Evolutionary conservation across 306 rosid species (phyloP).

Genomic region (Cajanus cajan): DNA sequence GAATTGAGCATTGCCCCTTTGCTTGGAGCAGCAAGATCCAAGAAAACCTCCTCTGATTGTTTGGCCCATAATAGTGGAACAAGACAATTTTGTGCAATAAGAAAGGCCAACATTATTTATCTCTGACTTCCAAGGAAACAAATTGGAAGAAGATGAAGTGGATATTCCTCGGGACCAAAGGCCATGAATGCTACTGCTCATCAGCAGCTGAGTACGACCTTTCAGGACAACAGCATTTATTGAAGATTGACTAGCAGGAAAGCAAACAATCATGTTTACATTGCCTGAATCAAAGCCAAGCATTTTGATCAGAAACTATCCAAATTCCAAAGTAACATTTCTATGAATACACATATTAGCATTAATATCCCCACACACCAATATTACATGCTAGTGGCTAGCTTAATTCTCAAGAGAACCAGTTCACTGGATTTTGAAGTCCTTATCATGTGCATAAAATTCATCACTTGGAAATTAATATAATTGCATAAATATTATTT

Average conservation of each 20-base stretch:
- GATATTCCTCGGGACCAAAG: constrained; percentile 52
- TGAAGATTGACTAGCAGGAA: constrained; percentile 47
- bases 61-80: constrained; percentile 45
- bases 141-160: constrained; percentile 42
- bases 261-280: constrained; percentile 52
- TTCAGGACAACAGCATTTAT: constrained; percentile 50
- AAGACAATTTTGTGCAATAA: constrained; percentile 40
- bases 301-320: constrained; percentile 27
- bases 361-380: background rate
- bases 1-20: constrained; percentile 30
- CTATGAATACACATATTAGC: background rate
- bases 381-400: background rate
- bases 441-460: constrained; percentile 13
- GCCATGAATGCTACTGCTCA: constrained; percentile 62
- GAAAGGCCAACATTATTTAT: constrained; percentile 44
- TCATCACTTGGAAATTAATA: background rate
- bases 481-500: constrained; percentile 3
- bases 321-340: constrained; percentile 13
- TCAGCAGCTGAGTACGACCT: constrained; percentile 44
- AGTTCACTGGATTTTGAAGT: background rate
- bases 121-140: constrained; percentile 35
- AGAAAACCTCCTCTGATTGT: constrained; percentile 49
- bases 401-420: constrained; percentile 16
- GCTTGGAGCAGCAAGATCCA: constrained; percentile 57
- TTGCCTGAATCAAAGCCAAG: constrained; percentile 56